Base-by-base conservation (phyloP, 2,329 filamentous ascomycete genomes). In the Cercospora sp. region DNA sequence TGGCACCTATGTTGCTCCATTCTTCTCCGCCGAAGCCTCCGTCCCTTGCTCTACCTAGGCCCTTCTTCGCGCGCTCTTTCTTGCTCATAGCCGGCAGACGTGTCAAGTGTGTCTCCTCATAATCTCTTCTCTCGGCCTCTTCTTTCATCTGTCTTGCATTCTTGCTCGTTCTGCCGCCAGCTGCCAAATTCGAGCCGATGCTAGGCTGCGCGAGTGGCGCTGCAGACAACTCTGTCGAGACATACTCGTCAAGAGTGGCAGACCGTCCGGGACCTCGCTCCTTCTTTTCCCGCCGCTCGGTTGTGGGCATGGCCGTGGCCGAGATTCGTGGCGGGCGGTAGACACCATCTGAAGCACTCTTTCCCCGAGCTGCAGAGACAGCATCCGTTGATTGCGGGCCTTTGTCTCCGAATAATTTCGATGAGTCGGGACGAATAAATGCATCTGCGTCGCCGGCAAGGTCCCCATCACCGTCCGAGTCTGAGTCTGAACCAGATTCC, bases 31-130 rank as follows among this genome's bases (percentile, higher is more conserved):
- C 94, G 81, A 91, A 97, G 80, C 84, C 89, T 81, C 75, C 82
- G 77, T 83, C 80, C 66, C 75, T 75, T 36, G 79, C 77, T 39
- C 79, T 78, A 53, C 78, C 80, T 3, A 79, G 82, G 31, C 83
- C 82, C 77, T 86, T 88, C 82, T 91, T 90, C 59, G 88, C 86
- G 28, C 62, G 65, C 5, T 97, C 93, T 82, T 96, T 97, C 85
- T 97, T 98, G 81, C 89, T 91, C 79, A 91, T 87, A 75, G 89
- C 90, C 12, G 94, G 93, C 75, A 99, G 83, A 73, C 95, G 91
- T 16, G 92, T 88, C 76, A 97, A 94, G 82, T 99, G 96, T 73
- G 85, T 87, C 81, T 99, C 95, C 83, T 99, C 95, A 81, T 97
- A 99, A 59, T 91, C 87, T 67, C 87, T 87, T 65, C 91, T 85